Base-by-base conservation (phyloP, 2,329 filamentous ascomycete genomes). In the Monilinia fructicola region DNA sequence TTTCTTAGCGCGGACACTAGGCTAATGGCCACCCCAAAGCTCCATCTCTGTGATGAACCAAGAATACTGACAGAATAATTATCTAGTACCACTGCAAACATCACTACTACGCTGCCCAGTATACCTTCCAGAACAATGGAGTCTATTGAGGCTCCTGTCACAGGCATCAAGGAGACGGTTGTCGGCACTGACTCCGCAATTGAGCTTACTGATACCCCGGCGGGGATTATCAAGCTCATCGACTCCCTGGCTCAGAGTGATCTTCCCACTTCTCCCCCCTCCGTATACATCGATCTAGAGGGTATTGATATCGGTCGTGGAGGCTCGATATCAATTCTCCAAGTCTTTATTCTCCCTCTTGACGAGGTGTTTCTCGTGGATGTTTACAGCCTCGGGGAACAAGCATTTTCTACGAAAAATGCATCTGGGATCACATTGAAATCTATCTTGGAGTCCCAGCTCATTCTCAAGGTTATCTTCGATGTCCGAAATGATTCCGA, bases 401-500 rank as follows among this genome's bases (percentile, higher is more conserved):
- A 67, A 40, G 78, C 79, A 0, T 83, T 84, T 69, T 65, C 48
- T 1, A 73, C 69, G 23, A 16, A 68, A 48, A n/a, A 75, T 69
- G 2, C 67, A 78, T 54, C 64, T 12, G 44, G 53, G 11, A 14
- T 48, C 2, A 70, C 74, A 5, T 67, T 81, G 1, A 79, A 80
- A 68, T 54, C 58, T 0, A 78, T 87, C 12, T 73, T 87, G 0
- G 81, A 87, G 73, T 79, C 77, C 0, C 9, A 68, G 0, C 11
- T 56, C 0, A 80, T 82, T 21, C 74, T 76, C 0, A 87, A 87
- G 69, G 81, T 82, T 40, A 79, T 87, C 67, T 87, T 86, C 70
- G 85, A 88, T 67, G 78, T 88, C 21, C 82, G 84, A 2, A 84
- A 83, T 69, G 84, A 87, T 70, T 84, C 85, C 0, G 82, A 87